A percentile compares a stretch with the other conserved stretches of the same genome.
phyloP scores from a whole-genome alignment of 176 grass and related monocot genomes.

The Aegilops umbellulata region DNA sequence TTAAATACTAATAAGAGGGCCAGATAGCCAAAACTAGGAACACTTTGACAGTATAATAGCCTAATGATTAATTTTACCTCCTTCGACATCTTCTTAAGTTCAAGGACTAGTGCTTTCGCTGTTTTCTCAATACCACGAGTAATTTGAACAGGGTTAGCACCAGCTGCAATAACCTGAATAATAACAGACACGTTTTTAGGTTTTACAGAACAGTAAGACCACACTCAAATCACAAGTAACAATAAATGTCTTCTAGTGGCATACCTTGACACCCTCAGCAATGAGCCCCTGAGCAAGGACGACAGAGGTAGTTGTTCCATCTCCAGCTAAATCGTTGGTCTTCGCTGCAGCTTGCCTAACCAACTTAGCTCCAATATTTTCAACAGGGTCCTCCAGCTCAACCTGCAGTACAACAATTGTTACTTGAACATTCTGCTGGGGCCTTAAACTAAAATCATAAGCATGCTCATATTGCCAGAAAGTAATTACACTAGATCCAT shows the following conservation, averaged over 20 bases:
- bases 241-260: background rate
- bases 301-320: conserved; percentile 95
- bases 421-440: background rate
- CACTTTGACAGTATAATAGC: background rate
- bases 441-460: background rate
- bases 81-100: conserved; percentile 79
- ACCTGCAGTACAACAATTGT: conserved; percentile 51
- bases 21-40: background rate
- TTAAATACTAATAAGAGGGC: background rate
- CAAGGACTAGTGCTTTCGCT: conserved; percentile 72
- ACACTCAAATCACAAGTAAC: background rate
- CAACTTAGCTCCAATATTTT: conserved; percentile 97
- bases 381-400: conserved; percentile 88
- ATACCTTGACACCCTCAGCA: conserved; percentile 94
- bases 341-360: conserved; percentile 97
- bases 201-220: background rate
- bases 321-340: conserved; percentile 92
- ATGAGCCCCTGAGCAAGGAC: conserved; percentile 98
- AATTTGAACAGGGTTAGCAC: conserved; percentile 96
- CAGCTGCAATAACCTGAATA: conserved; percentile 85
- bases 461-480: background rate
- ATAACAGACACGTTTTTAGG: conserved; percentile 1
- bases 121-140: conserved; percentile 97
- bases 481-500: background rate
- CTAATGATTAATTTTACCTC: conserved; percentile 47